A percentile compares a stretch with the other conserved stretches of the same genome.
These are phyloP conservation scores for Hanseniaspora thailandica DNA, from an alignment of 805 yeast genomes.

Conservation along the genomic window DNA sequence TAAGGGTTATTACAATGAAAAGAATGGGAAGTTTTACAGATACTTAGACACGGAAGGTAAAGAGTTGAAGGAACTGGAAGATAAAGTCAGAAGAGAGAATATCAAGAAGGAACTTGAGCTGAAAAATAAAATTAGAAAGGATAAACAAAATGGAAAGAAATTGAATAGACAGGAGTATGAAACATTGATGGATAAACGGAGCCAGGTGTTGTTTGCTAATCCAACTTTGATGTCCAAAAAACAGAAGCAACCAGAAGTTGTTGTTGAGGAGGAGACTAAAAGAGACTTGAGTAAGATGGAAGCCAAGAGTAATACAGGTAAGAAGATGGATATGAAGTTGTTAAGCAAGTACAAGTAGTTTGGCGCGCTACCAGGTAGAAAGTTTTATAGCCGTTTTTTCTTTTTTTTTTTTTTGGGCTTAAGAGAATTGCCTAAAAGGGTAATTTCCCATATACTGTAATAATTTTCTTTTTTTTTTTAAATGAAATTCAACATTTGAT, in stretches of 20 bases:
- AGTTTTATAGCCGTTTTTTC: no score
- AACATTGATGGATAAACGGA: constrained; percentile 21
- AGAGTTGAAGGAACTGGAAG: constrained; percentile 27
- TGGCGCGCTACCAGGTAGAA: not conserved
- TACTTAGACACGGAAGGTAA: constrained; percentile 47
- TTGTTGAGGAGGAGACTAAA: not conserved
- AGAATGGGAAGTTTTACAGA: constrained; percentile 40
- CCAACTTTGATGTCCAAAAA: constrained; percentile 25
- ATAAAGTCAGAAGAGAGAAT: constrained; percentile 32
- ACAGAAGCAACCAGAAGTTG: constrained; percentile 6
- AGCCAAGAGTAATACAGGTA: not conserved
- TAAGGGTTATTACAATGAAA: constrained; percentile 30
- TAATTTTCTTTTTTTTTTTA: no score
- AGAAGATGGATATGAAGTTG: constrained; percentile 2
- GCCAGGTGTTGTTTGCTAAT: constrained; percentile 28
- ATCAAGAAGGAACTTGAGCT: constrained; percentile 29
- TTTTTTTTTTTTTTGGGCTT: not conserved
- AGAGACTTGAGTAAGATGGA: not conserved
- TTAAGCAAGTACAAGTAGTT: constrained; percentile 8
- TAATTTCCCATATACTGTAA: no score
- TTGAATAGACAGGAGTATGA: constrained; percentile 23
- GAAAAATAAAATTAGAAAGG: constrained; percentile 28
- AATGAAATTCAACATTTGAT: no score
- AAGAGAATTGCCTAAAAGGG: no score
- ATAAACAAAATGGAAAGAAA: constrained; percentile 21